Percentiles rank a stretch among this genome's conserved stretches.
These are phyloP conservation scores for Clonostachys solani DNA, from an alignment of 2,329 filamentous ascomycete species.

Conservation along the genomic window DNA sequence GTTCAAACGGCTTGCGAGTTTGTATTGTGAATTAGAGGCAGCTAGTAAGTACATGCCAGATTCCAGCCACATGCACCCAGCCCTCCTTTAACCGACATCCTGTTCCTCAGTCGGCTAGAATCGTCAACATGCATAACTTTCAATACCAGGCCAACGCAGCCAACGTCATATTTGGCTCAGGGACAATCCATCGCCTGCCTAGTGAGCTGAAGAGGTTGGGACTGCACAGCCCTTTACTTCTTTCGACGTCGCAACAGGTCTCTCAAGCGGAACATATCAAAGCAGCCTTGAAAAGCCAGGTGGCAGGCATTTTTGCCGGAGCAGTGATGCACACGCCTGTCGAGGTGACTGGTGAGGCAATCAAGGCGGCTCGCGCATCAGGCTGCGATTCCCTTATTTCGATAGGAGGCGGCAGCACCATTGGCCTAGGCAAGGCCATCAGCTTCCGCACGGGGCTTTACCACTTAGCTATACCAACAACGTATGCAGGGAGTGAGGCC, in stretches of 20 bases:
- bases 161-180: constrained; percentile 51
- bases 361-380: constrained; percentile 36
- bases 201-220: constrained; percentile 36
- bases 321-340: constrained; percentile 61
- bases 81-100: too few relatives aligned
- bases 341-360: constrained; percentile 49
- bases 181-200: constrained; percentile 43
- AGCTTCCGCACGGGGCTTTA: constrained; percentile 47
- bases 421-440: constrained; percentile 54
- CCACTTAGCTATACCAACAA: constrained; percentile 54
- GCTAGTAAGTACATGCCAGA: too few relatives aligned
- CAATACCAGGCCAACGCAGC: constrained; percentile 48
- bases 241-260: constrained; percentile 42
- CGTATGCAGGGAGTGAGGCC: constrained; percentile 60
- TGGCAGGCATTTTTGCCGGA: constrained; percentile 32
- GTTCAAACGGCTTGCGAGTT: too few relatives aligned
- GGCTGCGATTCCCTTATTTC: constrained; percentile 51
- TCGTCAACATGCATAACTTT: constrained; percentile 49
- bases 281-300: constrained; percentile 4
- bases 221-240: constrained; percentile 43
- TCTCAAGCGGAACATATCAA: constrained; percentile 7
- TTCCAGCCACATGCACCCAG: too few relatives aligned
- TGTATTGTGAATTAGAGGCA: too few relatives aligned
- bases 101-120: too few relatives aligned
- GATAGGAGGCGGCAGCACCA: constrained; percentile 58